These are phyloP conservation scores for Trichoderma sp. DNA, from an alignment of 2,329 filamentous ascomycete genomes.

Conservation along the genomic window DNA sequence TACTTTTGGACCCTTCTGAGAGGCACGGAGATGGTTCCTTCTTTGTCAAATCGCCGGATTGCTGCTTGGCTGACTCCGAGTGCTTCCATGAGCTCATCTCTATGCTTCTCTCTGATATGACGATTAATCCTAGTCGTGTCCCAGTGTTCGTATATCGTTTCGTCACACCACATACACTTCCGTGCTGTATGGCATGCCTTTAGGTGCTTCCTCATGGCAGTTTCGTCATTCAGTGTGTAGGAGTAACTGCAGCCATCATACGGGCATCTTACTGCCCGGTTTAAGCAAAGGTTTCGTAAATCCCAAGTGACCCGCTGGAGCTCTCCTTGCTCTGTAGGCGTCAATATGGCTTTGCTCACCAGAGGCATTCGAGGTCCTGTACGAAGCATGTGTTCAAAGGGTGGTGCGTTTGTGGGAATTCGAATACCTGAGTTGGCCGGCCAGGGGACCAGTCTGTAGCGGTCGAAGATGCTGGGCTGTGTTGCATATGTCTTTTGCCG, in stretches of 20 bases:
- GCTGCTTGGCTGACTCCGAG: conserved; percentile 19
- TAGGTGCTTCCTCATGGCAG: conserved; percentile 41
- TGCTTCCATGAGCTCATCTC: conserved; percentile 28
- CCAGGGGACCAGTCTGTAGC: conserved; percentile 17
- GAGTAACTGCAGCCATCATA: conserved; percentile 41
- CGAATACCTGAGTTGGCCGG: conserved; percentile 16
- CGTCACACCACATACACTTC: conserved; percentile 43
- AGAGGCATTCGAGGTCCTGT: conserved; percentile 40
- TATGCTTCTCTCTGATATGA: conserved; percentile 39
- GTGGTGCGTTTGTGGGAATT: conserved; percentile 30
- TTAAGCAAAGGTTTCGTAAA: conserved; percentile 19
- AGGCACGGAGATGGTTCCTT: conserved; percentile 1
- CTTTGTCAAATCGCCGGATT: background rate
- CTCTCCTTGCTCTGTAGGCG: conserved; percentile 34
- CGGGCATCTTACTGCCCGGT: conserved; percentile 42
- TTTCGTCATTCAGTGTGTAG: conserved; percentile 36
- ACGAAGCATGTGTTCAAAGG: conserved; percentile 41
- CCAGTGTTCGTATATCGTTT: conserved; percentile 37
- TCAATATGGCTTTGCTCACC: conserved; percentile 40
- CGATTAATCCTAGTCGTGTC: conserved; percentile 28
- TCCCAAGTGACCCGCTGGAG: conserved; percentile 12
- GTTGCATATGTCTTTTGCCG: conserved; percentile 30
- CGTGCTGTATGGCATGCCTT: conserved; percentile 37
- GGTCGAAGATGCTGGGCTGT: conserved; percentile 31
- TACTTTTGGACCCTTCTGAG: background rate